Evolutionary conservation across 2,329 filamentous ascomycete genomes (phyloP).

Genomic region (Hortaea sp.): DNA sequence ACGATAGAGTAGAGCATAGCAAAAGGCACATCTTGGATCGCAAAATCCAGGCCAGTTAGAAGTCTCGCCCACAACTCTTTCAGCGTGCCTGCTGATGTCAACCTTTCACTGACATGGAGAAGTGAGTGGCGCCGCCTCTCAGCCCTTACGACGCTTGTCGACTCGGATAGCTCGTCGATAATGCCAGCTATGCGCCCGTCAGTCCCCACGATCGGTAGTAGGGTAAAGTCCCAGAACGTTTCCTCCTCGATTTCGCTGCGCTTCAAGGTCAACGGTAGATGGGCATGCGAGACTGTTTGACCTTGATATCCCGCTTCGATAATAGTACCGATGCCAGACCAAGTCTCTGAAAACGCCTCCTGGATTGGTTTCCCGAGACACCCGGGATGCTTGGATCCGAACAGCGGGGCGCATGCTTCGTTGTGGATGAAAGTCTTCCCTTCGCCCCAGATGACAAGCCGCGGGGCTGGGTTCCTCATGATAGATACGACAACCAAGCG

Average conservation of each 20-base stretch:
- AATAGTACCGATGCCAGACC: conserved; percentile 10
- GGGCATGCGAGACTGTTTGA: conserved; percentile 8
- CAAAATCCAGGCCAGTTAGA: conserved; percentile 9
- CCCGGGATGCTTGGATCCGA: conserved; percentile 16
- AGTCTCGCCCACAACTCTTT: conserved; percentile 17
- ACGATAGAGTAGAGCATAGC: conserved; percentile 16
- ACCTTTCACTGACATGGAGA: conserved; percentile 9
- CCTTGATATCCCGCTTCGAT: conserved; percentile 15
- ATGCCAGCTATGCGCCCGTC: conserved; percentile 12
- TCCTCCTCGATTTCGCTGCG: conserved; percentile 21
- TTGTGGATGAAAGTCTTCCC: conserved; percentile 23
- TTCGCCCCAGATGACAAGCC: conserved; percentile 24
- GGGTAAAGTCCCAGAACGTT: conserved; percentile 19
- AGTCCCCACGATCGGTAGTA: conserved; percentile 17
- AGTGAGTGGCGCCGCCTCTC: conserved; percentile 12
- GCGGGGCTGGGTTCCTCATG: conserved; percentile 22
- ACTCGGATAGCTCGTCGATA: conserved; percentile 19
- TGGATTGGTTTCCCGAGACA: conserved; percentile 11
- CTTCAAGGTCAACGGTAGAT: conserved; percentile 14
- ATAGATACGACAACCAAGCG: conserved; percentile 16
- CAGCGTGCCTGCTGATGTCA: conserved; percentile 8
- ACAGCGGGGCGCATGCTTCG: conserved; percentile 18
- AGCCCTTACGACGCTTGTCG: conserved; percentile 12
- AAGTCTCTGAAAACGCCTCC: conserved; percentile 15
- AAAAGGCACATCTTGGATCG: conserved; percentile 16